phyloP scores from a whole-genome alignment of 192 early-diverging fungal species.

The Umbelopsis vinacea region DNA sequence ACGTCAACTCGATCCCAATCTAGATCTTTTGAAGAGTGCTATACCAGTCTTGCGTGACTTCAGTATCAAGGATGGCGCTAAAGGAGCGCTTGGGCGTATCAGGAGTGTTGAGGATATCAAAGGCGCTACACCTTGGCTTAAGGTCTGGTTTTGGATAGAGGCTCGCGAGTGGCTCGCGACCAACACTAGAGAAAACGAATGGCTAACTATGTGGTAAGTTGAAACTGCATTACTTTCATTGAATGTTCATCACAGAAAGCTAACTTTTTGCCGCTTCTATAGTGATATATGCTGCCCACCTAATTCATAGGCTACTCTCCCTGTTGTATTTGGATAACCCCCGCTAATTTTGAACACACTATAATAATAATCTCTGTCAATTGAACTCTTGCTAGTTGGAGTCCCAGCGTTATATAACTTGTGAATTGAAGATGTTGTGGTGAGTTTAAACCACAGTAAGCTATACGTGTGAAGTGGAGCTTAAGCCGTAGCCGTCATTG shows the following conservation, averaged over 20 bases:
- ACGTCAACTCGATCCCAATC: constrained; percentile 82
- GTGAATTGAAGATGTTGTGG: no score
- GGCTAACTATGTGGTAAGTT: constrained; percentile 44
- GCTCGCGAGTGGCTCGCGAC: constrained; percentile 54
- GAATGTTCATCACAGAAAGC: not conserved
- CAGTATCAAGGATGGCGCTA: constrained; percentile 54
- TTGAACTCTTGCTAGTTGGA: no score
- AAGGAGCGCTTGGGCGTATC: constrained; percentile 50
- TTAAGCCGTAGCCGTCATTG: no score
- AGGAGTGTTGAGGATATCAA: constrained; percentile 45
- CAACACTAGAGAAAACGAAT: constrained; percentile 39
- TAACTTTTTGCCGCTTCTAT: not conserved
- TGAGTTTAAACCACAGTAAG: no score
- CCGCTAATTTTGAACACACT: no score
- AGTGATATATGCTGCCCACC: constrained; percentile 18
- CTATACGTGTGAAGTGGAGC: no score
- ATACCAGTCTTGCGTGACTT: constrained; percentile 72
- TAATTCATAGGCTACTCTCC: not conserved
- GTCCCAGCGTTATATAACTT: no score
- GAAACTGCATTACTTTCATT: not conserved
- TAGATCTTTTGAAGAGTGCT: constrained; percentile 87
- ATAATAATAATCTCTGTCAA: no score
- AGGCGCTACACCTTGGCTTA: constrained; percentile 52
- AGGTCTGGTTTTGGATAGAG: constrained; percentile 66
- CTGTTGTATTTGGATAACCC: not conserved